Evolutionary conservation across 1,284 basidiomycete genomes (phyloP), one percentile per base, ranked within the genome.

Genomic region (Paramarasmius palmivorus): DNA sequence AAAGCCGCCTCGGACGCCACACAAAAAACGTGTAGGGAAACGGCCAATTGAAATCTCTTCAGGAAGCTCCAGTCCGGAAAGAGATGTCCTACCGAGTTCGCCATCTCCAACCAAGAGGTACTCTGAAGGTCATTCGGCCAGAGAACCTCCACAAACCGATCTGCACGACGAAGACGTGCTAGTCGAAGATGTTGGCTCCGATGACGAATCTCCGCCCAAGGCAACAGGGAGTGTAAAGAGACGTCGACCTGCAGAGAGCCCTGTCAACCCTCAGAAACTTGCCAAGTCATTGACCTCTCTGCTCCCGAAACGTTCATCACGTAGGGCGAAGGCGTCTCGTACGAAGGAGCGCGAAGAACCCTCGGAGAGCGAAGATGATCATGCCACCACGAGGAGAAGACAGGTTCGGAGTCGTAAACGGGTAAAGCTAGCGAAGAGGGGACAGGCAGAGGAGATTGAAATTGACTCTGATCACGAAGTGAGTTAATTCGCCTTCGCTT

Each of bases 21-120:
- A 70, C 50, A 74, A 73, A 54, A 65, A 65, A 52, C 54, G 57
- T 9, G 44, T 55, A 40, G 40, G 51, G 5, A 58, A 53, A 29
- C 39, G 36, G 8, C 38, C 34, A 12, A n/a, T 26, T 29, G 25
- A 9, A 9, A 19, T 34, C 40, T 25, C 35, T 17, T 42, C 35
- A 10, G 38, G 19, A 22, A 41, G 49, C n/a, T 22, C 29, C n/a
- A 46, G 44, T n/a, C 44, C 44, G 3, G 44, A 10, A 65, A 68
- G 50, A 59, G 29, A 39, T 38, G n/a, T 29, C 36, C 48, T 68
- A 37, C 64, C 66, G 9, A 71, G 67, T 51, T 68, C 68, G 0
- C 73, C 74, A 17, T 75, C 73, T 8, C 71, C 72, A 15, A 40
- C 41, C n/a, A 60, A 69, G 51, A 57, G 61, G 4, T 32, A 2